These are phyloP conservation scores for Coniophora puteana DNA, from an alignment of 1,284 basidiomycete genomes.

Conservation along the genomic window DNA sequence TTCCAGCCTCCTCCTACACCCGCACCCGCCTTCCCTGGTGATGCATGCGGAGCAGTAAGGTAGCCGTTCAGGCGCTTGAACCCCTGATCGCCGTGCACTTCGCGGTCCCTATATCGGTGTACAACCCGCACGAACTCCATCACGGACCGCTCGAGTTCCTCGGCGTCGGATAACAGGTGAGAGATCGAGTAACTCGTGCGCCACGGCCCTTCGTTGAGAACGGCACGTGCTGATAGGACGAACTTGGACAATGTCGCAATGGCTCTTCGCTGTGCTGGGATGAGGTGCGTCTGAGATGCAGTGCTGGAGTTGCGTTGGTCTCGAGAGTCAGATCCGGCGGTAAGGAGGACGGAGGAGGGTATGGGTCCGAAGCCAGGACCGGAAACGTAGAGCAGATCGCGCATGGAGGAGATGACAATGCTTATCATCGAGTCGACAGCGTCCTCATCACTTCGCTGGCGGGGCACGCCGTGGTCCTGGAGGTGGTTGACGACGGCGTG, in stretches of 20 bases:
- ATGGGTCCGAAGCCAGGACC: conserved; percentile 23
- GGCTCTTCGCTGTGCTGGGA: conserved; percentile 31
- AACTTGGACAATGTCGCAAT: conserved; percentile 34
- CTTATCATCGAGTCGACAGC: conserved; percentile 24
- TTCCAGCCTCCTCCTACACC: conserved; percentile 28
- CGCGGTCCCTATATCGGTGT: conserved; percentile 23
- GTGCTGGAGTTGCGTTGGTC: conserved; percentile 16
- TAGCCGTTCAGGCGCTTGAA: conserved; percentile 23
- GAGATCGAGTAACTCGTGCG: conserved; percentile 14
- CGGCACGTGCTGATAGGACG: conserved; percentile 29
- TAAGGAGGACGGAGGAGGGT: no score
- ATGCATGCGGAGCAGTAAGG: conserved; percentile 17
- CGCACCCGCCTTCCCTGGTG: conserved; percentile 20
- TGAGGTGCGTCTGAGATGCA: conserved; percentile 29
- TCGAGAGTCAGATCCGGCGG: conserved; percentile 12
- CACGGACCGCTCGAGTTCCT: conserved; percentile 25
- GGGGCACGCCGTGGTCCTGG: conserved; percentile 25
- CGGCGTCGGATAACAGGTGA: conserved; percentile 24
- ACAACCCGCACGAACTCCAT: conserved; percentile 26
- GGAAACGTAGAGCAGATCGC: conserved; percentile 31
- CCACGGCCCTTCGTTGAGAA: conserved; percentile 29
- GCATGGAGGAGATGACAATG: conserved; percentile 22
- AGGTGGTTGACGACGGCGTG: conserved; percentile 23
- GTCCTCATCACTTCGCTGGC: conserved; percentile 19
- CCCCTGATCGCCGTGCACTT: conserved; percentile 10